phyloP scores from a whole-genome alignment of 805 yeast genomes.

The Yarrowia alimentaria region DNA sequence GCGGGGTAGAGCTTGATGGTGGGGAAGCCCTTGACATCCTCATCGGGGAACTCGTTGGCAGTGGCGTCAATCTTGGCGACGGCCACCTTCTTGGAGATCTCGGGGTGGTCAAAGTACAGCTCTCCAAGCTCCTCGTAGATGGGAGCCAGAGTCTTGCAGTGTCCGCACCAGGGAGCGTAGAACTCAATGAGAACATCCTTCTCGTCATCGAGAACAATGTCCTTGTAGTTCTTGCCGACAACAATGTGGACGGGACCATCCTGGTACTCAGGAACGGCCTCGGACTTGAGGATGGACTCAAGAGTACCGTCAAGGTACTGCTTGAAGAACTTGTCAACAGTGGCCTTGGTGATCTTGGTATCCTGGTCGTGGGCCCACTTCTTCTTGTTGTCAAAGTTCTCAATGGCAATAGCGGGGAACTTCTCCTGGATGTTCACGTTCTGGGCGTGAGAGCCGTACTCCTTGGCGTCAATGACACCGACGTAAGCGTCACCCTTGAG shows the following conservation, averaged over 20 bases:
- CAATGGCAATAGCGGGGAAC: slow-evolving; percentile 89
- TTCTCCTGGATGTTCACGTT: slow-evolving; percentile 78
- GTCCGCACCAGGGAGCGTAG: slow-evolving; percentile 99
- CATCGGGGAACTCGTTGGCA: slow-evolving; percentile 79
- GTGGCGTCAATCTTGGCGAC: slow-evolving; percentile 91
- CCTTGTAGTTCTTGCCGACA: slow-evolving; percentile 81
- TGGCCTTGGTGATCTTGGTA: slow-evolving; percentile 49
- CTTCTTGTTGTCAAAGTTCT: slow-evolving; percentile 62
- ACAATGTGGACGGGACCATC: slow-evolving; percentile 65
- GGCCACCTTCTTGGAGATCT: slow-evolving; percentile 54
- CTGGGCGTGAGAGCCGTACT: slow-evolving; percentile 82
- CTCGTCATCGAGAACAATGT: slow-evolving; percentile 58
- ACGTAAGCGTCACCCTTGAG: slow-evolving; percentile 79
- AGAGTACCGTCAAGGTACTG: slow-evolving; percentile 63
- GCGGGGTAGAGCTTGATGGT: slow-evolving; percentile 90
- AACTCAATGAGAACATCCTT: slow-evolving; percentile 80
- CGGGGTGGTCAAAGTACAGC: slow-evolving; percentile 53
- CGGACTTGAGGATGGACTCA: slow-evolving; percentile 75
- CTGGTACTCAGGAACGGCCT: slow-evolving; percentile 80
- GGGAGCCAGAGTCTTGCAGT: slow-evolving; percentile 88
- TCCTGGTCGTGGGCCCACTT: slow-evolving; percentile 78
- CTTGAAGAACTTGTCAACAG: slow-evolving; percentile 60
- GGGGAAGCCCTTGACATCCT: slow-evolving; percentile 80
- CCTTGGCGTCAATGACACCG: slow-evolving; percentile 80
- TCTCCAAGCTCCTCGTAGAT: slow-evolving; percentile 82